These are phyloP conservation scores for Piloderma croceum DNA, from an alignment of 768 basidiomycete species.

Conservation along the genomic window DNA sequence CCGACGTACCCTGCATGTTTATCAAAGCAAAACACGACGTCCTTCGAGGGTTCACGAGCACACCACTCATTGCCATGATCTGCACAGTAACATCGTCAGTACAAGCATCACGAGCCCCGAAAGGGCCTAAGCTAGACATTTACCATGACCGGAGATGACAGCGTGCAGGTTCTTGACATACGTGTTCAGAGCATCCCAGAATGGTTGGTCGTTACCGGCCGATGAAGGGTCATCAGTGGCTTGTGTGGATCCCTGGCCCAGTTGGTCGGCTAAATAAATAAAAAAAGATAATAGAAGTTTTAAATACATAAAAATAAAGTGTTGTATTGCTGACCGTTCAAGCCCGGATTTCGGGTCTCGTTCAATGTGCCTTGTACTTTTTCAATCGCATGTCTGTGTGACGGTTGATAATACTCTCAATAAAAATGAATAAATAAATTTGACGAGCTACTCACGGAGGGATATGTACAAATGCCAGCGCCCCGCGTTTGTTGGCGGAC, in stretches of 20 bases:
- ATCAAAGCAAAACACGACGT: conserved; percentile 68
- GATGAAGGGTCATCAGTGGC: conserved; percentile 35
- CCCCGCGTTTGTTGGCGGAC: conserved; percentile 35
- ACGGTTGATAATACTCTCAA: not conserved
- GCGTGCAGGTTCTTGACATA: conserved; percentile 63
- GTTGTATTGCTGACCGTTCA: not conserved
- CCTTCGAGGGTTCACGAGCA: conserved; percentile 53
- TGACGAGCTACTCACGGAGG: conserved; percentile 47
- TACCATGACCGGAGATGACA: conserved; percentile 69
- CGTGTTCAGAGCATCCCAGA: conserved; percentile 55
- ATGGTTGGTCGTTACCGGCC: conserved; percentile 47
- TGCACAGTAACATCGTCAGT: conserved; percentile 17
- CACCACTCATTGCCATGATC: conserved; percentile 84
- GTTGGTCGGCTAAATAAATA: not conserved
- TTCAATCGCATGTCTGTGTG: not conserved
- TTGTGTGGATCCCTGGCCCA: conserved; percentile 53
- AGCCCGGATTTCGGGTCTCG: not conserved
- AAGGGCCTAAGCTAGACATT: conserved; percentile 7
- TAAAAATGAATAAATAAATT: too few species aligned
- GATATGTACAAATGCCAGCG: conserved; percentile 71
- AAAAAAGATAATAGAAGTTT: not conserved
- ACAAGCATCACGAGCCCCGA: not conserved
- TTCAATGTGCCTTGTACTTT: not conserved
- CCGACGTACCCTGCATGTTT: conserved; percentile 64
- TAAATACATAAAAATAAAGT: not conserved